A percentile compares a stretch with the other conserved stretches of the same genome.
Conservation (phyloP, 306 rosid genomes). For the Luffa aegyptiaca region DNA sequence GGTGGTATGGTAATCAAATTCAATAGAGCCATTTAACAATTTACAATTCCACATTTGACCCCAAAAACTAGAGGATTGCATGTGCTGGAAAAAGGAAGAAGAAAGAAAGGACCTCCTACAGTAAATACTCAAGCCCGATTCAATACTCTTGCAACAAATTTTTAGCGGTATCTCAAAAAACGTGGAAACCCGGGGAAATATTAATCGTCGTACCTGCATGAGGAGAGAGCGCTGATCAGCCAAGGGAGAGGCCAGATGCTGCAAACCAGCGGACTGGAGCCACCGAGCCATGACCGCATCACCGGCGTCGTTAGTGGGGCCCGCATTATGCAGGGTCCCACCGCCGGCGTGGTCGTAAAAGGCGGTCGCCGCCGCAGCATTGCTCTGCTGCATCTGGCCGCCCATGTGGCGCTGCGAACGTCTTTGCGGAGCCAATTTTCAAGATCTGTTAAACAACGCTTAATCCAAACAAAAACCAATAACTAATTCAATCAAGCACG, state of each 20-base stretch:
- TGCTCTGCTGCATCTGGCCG: slow-evolving; percentile 99
- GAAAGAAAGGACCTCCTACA: background rate
- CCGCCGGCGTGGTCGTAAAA: slow-evolving; percentile 59
- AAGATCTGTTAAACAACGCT: slow-evolving; percentile 67
- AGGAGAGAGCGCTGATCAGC: slow-evolving; percentile 85
- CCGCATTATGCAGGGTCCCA: slow-evolving; percentile 66
- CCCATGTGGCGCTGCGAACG: slow-evolving; percentile 99
- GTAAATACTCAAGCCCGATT: background rate
- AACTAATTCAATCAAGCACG: background rate
- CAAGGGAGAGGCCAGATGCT: slow-evolving; percentile 99
- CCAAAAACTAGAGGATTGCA: background rate
- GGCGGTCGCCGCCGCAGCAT: slow-evolving; percentile 85
- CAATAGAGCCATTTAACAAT: background rate
- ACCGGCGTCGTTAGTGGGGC: slow-evolving; percentile 64
- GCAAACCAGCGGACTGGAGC: slow-evolving; percentile 98
- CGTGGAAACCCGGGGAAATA: background rate
- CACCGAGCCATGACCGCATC: slow-evolving; percentile 99
- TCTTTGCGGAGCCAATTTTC: slow-evolving; percentile 99
- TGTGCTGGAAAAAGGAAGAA: background rate
- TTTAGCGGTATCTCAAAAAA: background rate
- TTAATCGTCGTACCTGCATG: slow-evolving; percentile 55
- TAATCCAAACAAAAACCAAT: slow-evolving; percentile 16
- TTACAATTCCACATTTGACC: background rate
- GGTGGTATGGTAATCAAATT: background rate
- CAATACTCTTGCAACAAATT: background rate